These are phyloP conservation scores for Alternaria sp. DNA, from an alignment of 2,329 filamentous ascomycete species.

Conservation along the genomic window DNA sequence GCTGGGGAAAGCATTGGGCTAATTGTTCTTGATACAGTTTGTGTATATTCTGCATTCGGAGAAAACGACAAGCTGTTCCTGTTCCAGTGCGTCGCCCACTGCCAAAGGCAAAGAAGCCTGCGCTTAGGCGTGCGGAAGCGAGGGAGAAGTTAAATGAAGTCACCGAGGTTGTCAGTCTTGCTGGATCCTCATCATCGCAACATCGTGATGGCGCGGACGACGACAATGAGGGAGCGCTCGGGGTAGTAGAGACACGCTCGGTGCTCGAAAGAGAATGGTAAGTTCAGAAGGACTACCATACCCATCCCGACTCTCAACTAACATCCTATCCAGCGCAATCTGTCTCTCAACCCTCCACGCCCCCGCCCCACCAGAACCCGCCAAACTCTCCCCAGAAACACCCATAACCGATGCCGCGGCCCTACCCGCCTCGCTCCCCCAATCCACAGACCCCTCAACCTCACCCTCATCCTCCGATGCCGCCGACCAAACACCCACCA, in stretches of 20 bases:
- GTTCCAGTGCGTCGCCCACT: not conserved
- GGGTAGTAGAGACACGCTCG: conserved; percentile 20
- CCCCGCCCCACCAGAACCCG: conserved; percentile 37
- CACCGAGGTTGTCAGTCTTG: conserved; percentile 22
- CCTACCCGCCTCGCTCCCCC: not conserved
- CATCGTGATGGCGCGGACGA: not conserved
- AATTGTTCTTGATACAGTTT: conserved; percentile 12
- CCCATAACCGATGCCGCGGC: conserved; percentile 9
- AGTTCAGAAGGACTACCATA: not conserved
- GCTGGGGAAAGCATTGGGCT: not conserved
- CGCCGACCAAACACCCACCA: not conserved
- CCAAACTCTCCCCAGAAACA: conserved; percentile 21
- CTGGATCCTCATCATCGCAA: not conserved
- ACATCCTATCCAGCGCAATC: conserved; percentile 31
- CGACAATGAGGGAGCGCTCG: not conserved
- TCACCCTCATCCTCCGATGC: not conserved
- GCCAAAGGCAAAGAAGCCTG: conserved; percentile 21
- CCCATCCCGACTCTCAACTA: not conserved
- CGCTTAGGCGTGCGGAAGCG: conserved; percentile 27
- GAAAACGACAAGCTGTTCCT: conserved; percentile 12
- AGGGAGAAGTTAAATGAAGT: conserved; percentile 29
- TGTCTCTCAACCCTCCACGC: conserved; percentile 38
- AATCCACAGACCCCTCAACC: not conserved
- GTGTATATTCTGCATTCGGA: conserved; percentile 31
- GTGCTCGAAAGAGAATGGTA: conserved; percentile 37